Conservation (phyloP, 768 basidiomycete genomes). For the Suillus ampliporus region DNA sequence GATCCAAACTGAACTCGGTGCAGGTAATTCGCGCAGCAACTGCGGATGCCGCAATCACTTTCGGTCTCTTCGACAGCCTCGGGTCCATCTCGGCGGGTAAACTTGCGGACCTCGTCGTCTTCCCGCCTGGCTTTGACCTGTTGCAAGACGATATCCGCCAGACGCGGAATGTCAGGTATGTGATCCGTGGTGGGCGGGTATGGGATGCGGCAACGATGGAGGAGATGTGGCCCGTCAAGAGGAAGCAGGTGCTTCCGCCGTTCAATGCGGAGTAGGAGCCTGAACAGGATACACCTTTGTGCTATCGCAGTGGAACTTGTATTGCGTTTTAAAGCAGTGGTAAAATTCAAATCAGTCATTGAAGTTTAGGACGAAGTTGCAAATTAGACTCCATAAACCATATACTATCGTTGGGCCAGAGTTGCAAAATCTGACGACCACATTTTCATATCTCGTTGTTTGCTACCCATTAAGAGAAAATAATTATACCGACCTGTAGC, state of each 20-base stretch:
- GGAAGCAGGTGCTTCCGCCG: conserved; percentile 58
- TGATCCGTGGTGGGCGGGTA: conserved; percentile 70
- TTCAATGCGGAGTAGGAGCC: conserved; percentile 53
- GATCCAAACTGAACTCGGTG: conserved; percentile 1
- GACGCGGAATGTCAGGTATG: conserved; percentile 58
- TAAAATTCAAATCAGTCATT: neutral
- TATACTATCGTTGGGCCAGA: too few relatives aligned
- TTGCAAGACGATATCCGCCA: conserved; percentile 55
- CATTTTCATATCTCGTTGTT: too few relatives aligned
- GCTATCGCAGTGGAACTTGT: neutral
- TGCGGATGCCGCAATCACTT: conserved; percentile 63
- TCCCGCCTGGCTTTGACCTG: conserved; percentile 64
- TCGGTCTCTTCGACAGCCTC: conserved; percentile 64
- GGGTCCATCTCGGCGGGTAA: conserved; percentile 70
- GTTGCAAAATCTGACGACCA: too few relatives aligned
- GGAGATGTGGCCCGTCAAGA: conserved; percentile 73
- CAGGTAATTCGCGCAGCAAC: conserved; percentile 76
- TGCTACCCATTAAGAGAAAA: too few relatives aligned
- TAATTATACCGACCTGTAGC: too few relatives aligned
- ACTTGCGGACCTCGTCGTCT: conserved; percentile 74
- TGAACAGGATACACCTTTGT: neutral
- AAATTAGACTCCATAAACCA: too few relatives aligned
- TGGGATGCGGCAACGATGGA: conserved; percentile 73
- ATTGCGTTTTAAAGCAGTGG: too few relatives aligned
- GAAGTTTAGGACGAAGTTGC: too few relatives aligned